Conservation (phyloP, 1,139 yeast genomes). For the Tardiomyces digboiensis region DNA sequence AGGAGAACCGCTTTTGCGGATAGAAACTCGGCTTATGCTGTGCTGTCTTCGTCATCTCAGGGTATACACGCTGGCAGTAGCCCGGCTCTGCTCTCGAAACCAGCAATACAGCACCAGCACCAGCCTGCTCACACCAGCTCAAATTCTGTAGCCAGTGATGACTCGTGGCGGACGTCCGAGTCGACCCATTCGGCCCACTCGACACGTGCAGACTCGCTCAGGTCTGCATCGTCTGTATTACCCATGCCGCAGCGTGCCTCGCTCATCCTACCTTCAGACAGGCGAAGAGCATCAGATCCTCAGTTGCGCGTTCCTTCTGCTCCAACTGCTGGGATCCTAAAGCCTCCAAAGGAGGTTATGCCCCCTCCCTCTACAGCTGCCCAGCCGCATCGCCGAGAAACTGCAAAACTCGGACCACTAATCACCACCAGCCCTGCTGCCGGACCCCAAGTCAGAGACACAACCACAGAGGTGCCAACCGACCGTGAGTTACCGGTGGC, state of each 20-base stretch:
- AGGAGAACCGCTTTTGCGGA: background rate
- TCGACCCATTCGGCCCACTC: background rate
- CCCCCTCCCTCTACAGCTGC: background rate
- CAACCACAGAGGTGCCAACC: background rate
- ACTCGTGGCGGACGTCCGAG: too few species aligned
- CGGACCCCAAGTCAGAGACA: too few species aligned
- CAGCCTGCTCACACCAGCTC: background rate
- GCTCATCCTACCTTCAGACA: conserved; percentile 2
- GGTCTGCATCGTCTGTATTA: background rate
- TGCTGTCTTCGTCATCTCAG: background rate
- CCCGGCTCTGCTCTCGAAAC: background rate
- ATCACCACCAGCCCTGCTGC: too few species aligned
- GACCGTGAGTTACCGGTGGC: background rate
- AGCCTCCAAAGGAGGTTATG: background rate
- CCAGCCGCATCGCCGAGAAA: too few species aligned
- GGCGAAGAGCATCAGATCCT: conserved; percentile 1
- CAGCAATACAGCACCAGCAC: too few species aligned
- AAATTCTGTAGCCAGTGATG: background rate
- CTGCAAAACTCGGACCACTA: too few species aligned
- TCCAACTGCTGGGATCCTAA: background rate
- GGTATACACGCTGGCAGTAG: background rate
- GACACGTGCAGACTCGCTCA: background rate
- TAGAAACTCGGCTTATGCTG: background rate
- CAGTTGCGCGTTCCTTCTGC: background rate
- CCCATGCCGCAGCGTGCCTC: background rate